Conservation (phyloP, 2,329 filamentous ascomycete species). For the Penicillium sp. region DNA sequence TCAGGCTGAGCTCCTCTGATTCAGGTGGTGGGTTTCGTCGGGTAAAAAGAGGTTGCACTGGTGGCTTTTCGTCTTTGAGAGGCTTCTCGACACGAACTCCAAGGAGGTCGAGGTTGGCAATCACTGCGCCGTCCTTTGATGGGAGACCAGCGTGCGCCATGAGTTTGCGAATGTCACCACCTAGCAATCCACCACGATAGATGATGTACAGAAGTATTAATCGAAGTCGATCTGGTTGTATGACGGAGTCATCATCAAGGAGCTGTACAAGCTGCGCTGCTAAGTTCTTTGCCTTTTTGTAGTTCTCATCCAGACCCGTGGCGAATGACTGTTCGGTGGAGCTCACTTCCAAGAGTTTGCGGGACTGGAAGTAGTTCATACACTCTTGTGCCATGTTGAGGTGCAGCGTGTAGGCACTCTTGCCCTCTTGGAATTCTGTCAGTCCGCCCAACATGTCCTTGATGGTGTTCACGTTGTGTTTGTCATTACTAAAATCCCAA, state of each 20-base stretch:
- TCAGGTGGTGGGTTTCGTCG: constrained; percentile 57
- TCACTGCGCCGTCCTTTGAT: constrained; percentile 66
- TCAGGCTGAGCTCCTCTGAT: constrained; percentile 78
- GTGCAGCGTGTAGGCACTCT: constrained; percentile 91
- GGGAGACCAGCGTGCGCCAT: constrained; percentile 79
- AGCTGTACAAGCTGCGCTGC: constrained; percentile 80
- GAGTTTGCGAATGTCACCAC: constrained; percentile 79
- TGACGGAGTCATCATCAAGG: constrained; percentile 78
- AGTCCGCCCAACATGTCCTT: constrained; percentile 95
- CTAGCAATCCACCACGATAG: constrained; percentile 79
- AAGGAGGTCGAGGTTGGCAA: constrained; percentile 74
- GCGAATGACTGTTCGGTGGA: constrained; percentile 86
- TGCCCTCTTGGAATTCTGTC: constrained; percentile 92
- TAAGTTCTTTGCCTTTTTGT: constrained; percentile 83
- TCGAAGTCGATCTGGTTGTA: constrained; percentile 71
- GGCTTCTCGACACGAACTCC: constrained; percentile 70
- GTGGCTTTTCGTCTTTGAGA: constrained; percentile 73
- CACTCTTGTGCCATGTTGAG: constrained; percentile 96
- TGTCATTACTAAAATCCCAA: constrained; percentile 52
- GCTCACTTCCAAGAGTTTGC: constrained; percentile 82
- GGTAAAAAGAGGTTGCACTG: constrained; percentile 67
- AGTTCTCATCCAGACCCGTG: constrained; percentile 90
- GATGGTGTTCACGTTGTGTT: constrained; percentile 81
- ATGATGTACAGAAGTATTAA: constrained; percentile 82
- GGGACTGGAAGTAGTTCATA: constrained; percentile 85